Evolutionary conservation across 139 green algal genomes (phyloP).

Genomic region (Tetradesmus lagerheimii): DNA sequence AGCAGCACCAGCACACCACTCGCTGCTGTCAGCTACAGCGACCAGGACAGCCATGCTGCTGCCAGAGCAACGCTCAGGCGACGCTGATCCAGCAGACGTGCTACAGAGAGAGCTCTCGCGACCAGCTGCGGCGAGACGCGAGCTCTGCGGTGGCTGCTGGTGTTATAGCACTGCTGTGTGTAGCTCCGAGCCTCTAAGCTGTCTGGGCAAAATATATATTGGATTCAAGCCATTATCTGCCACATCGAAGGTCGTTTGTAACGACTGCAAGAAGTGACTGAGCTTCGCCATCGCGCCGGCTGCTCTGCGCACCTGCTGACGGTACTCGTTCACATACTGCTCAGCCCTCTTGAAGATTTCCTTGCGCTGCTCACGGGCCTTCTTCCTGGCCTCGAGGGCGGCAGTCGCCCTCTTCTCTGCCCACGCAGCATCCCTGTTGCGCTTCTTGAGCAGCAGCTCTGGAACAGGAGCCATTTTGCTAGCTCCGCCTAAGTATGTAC

Average conservation of each 20-base stretch:
- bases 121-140: neutral
- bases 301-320: slow-evolving; percentile 78
- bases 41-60: neutral
- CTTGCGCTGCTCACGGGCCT: slow-evolving; percentile 68
- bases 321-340: slow-evolving; percentile 98
- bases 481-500: neutral
- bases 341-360: slow-evolving; percentile 98
- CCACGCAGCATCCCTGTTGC: slow-evolving; percentile 93
- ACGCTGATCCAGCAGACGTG: neutral
- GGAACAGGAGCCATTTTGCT: slow-evolving; percentile 43
- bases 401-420: slow-evolving; percentile 79
- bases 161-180: neutral
- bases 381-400: slow-evolving; percentile 75
- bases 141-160: slow-evolving; percentile 1
- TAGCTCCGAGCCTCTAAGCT: neutral
- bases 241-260: neutral
- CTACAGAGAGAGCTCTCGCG: neutral
- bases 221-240: neutral
- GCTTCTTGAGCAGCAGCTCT: slow-evolving; percentile 94
- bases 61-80: neutral
- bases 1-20: neutral
- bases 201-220: neutral
- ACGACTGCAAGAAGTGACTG: neutral
- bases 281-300: neutral
- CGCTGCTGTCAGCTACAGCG: neutral